phyloP scores from a whole-genome alignment of 768 basidiomycete species.

The Trichaptum fuscoviolaceum region DNA sequence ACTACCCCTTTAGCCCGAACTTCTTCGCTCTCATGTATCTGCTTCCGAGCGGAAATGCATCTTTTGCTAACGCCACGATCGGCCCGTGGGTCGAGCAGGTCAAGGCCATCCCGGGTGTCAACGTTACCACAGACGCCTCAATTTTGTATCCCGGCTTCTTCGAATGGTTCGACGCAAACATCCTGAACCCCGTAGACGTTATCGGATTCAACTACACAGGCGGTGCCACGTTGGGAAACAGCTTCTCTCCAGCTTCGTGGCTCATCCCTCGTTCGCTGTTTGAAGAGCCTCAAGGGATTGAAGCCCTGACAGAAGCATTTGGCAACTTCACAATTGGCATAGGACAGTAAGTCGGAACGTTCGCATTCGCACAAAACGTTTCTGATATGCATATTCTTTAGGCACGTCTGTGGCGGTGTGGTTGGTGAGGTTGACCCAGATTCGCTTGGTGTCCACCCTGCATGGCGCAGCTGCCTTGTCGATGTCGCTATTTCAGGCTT shows the following conservation, averaged over 20 bases:
- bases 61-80: constrained; percentile 30
- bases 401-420: constrained; percentile 40
- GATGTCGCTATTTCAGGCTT: not conserved
- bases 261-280: constrained; percentile 18
- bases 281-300: constrained; percentile 10
- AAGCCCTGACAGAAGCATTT: constrained; percentile 5
- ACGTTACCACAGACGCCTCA: constrained; percentile 7
- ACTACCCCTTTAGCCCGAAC: constrained; percentile 18
- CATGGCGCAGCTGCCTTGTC: constrained; percentile 30
- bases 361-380: not conserved
- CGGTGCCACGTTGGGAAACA: not conserved
- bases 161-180: constrained; percentile 9
- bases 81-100: constrained; percentile 28
- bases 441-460: constrained; percentile 40
- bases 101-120: constrained; percentile 20
- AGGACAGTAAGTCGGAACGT: not conserved
- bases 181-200: constrained; percentile 10
- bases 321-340: constrained; percentile 11
- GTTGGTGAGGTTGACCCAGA: constrained; percentile 33
- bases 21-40: constrained; percentile 23
- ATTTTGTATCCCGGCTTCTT: constrained; percentile 13
- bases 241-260: constrained; percentile 15
- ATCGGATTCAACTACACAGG: constrained; percentile 8
- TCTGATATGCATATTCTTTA: constrained; percentile 15
- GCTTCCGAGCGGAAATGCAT: constrained; percentile 31